Percentiles rank a stretch among this genome's conserved stretches.
These are phyloP conservation scores for Beauveria sp. DNA, from an alignment of 2,329 filamentous ascomycete species.

Conservation along the genomic window DNA sequence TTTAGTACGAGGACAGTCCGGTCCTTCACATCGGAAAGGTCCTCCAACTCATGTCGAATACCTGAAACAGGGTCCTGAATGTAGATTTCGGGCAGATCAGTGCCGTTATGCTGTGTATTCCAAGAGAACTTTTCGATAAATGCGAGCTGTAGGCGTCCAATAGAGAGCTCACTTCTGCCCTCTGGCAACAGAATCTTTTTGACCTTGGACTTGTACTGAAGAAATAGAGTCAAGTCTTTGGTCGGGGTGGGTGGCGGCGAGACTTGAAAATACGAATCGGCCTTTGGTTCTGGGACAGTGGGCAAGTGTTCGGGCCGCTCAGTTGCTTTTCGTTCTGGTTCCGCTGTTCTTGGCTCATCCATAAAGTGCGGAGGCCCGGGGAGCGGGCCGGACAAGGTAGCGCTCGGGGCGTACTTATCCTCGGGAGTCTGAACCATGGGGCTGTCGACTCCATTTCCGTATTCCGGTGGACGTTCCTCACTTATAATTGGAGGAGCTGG, in stretches of 20 bases:
- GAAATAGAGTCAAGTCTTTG: conserved; percentile 86
- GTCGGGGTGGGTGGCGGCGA: conserved; percentile 56
- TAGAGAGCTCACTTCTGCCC: conserved; percentile 74
- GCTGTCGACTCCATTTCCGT: conserved; percentile 12
- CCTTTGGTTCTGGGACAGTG: conserved; percentile 35
- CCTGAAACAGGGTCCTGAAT: conserved; percentile 94
- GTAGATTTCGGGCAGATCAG: conserved; percentile 92
- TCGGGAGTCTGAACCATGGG: conserved; percentile 49
- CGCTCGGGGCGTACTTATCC: conserved; percentile 53
- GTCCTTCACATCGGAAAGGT: conserved; percentile 88
- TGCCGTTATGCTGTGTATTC: conserved; percentile 92
- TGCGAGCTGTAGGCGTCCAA: conserved; percentile 82
- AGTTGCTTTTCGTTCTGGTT: conserved; percentile 3
- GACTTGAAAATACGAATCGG: conserved; percentile 49
- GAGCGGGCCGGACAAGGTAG: conserved; percentile 52
- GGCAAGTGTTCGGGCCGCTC: not conserved
- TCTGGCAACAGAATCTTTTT: conserved; percentile 90
- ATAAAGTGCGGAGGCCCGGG: conserved; percentile 29
- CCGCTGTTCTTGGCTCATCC: conserved; percentile 7
- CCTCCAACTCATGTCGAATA: conserved; percentile 93
- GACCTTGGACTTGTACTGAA: conserved; percentile 94
- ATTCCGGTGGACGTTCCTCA: conserved; percentile 41
- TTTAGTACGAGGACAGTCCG: conserved; percentile 92
- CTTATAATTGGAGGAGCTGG: conserved; percentile 54
- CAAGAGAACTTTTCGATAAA: conserved; percentile 99